Conservation (phyloP, 2,329 filamentous ascomycete species). For the Lachnellula cervina region DNA sequence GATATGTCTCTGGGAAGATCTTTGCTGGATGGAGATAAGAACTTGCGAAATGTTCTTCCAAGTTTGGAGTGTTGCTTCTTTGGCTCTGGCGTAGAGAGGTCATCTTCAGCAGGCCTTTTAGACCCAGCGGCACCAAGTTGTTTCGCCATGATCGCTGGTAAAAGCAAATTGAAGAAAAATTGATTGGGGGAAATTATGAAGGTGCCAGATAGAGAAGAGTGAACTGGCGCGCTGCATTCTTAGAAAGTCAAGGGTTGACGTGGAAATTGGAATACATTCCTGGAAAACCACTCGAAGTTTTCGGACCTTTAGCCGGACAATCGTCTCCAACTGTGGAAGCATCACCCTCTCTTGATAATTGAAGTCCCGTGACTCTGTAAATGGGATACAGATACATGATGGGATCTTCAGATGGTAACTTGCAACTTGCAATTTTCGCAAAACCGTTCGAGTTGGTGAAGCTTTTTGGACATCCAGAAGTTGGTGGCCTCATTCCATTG, state of each 20-base stretch:
- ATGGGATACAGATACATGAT: no score
- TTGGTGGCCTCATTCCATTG: no score
- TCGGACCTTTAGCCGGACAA: no score
- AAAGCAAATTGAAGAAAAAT: not conserved
- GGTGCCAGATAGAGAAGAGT: not conserved
- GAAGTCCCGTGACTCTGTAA: no score
- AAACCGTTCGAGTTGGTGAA: no score
- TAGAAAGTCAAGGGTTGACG: not conserved
- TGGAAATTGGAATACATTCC: conserved; percentile 5
- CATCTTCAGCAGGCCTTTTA: not conserved
- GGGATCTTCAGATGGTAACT: no score
- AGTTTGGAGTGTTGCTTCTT: not conserved
- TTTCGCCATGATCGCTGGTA: not conserved
- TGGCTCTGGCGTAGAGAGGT: not conserved
- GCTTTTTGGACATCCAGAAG: no score
- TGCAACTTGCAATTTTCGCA: no score
- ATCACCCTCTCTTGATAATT: no score
- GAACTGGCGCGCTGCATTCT: not conserved
- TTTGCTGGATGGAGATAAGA: not conserved
- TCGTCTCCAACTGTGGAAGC: no score
- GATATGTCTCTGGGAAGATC: not conserved
- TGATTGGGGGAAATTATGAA: not conserved
- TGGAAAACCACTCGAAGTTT: no score
- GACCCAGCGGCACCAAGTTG: not conserved
- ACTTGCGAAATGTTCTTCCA: not conserved